These are phyloP conservation scores for Metschnikowia noctiluminum DNA, from an alignment of 805 yeast genomes.

Conservation along the genomic window DNA sequence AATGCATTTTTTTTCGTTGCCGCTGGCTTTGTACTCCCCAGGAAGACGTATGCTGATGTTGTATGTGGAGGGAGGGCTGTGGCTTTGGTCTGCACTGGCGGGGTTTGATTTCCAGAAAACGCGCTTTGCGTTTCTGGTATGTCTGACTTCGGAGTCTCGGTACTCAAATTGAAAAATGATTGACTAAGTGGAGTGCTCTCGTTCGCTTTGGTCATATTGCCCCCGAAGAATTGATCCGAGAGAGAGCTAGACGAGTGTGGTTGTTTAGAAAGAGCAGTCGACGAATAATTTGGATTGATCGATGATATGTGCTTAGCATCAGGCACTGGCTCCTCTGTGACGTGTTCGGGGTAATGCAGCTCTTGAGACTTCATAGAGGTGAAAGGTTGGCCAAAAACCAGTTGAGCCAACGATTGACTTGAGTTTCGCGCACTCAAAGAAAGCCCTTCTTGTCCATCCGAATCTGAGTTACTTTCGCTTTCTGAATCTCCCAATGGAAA, in stretches of 20 bases:
- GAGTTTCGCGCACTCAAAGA: slow-evolving; percentile 38
- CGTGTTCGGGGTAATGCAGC: slow-evolving; percentile 22
- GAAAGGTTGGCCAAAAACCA: slow-evolving; percentile 29
- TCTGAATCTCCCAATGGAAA: slow-evolving; percentile 13
- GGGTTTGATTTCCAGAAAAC: slow-evolving; percentile 14
- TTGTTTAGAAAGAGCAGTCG: slow-evolving; percentile 38
- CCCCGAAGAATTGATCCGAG: slow-evolving; percentile 36
- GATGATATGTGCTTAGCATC: slow-evolving; percentile 23
- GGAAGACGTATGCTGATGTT: slow-evolving; percentile 40
- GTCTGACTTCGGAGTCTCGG: slow-evolving; percentile 4
- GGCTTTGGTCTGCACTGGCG: slow-evolving; percentile 31
- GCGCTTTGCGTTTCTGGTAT: slow-evolving; percentile 3
- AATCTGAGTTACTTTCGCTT: slow-evolving; percentile 20
- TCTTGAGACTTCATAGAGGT: slow-evolving; percentile 15
- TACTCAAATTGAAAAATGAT: slow-evolving; percentile 14
- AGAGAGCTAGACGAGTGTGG: slow-evolving; percentile 40
- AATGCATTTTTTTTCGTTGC: slow-evolving; percentile 25
- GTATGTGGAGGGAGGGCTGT: slow-evolving; percentile 43
- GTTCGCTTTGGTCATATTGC: slow-evolving; percentile 18
- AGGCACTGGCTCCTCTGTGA: slow-evolving; percentile 23
- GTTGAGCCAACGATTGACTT: slow-evolving; percentile 43
- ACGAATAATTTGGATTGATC: slow-evolving; percentile 35
- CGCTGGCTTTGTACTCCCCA: slow-evolving; percentile 22
- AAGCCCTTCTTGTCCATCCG: slow-evolving; percentile 33
- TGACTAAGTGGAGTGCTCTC: slow-evolving; percentile 10